phyloP scores from a whole-genome alignment of 2,329 filamentous ascomycete genomes.

The Epichloe uncinata region DNA sequence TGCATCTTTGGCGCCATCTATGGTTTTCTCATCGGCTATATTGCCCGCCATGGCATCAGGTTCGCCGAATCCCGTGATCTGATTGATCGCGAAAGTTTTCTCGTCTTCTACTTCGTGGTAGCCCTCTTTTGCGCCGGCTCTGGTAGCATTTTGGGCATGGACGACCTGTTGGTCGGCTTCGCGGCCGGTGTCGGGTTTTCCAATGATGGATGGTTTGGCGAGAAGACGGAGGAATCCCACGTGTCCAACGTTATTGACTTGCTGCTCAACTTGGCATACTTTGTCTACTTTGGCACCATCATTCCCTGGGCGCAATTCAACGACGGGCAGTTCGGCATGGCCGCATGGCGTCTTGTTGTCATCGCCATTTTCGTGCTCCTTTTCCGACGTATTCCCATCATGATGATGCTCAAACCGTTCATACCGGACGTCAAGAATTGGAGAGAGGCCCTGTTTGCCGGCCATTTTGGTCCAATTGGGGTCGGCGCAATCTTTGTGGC shows the following conservation, averaged over 20 bases:
- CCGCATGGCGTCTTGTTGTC: conserved; percentile 83
- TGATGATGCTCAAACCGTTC: conserved; percentile 78
- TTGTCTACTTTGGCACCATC: conserved; percentile 94
- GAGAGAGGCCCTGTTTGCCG: conserved; percentile 92
- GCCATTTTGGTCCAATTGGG: conserved; percentile 94
- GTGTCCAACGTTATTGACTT: conserved; percentile 99
- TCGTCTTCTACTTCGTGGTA: conserved; percentile 97
- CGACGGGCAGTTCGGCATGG: conserved; percentile 54
- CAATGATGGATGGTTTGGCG: conserved; percentile 96
- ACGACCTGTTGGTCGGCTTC: conserved; percentile 90
- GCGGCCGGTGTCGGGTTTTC: conserved; percentile 96
- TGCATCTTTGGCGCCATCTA: conserved; percentile 86
- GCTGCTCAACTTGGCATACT: conserved; percentile 92
- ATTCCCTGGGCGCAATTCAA: conserved; percentile 95
- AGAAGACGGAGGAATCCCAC: conserved; percentile 96
- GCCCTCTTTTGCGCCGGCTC: conserved; percentile 93
- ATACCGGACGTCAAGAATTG: conserved; percentile 98
- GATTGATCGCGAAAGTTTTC: conserved; percentile 91
- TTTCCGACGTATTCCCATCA: conserved; percentile 90
- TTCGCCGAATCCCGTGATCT: conserved; percentile 70
- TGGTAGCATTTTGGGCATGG: conserved; percentile 78
- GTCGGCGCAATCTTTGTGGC: conserved; percentile 94
- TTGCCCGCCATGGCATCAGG: conserved; percentile 81
- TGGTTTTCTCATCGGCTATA: conserved; percentile 78
- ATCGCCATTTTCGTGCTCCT: conserved; percentile 88